phyloP scores from a whole-genome alignment of 148 eudicot species.

The Chenopodium album region DNA sequence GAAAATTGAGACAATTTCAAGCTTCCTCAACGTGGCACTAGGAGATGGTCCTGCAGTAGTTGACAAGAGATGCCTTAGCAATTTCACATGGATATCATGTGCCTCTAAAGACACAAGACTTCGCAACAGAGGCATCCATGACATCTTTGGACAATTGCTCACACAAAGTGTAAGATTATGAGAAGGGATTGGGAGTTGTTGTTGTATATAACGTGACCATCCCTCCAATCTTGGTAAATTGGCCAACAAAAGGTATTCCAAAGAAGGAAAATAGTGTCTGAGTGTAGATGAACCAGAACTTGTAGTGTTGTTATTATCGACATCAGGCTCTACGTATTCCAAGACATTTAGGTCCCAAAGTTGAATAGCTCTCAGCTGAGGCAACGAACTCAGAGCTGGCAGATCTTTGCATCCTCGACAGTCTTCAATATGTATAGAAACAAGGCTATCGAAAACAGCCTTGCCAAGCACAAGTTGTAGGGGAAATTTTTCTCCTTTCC shows the following conservation, averaged over 20 bases:
- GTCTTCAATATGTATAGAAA: background rate
- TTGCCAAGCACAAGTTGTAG: no score
- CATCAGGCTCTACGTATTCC: background rate
- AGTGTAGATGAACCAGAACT: no score
- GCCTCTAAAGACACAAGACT: background rate
- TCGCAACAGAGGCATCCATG: background rate
- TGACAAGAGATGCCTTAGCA: background rate
- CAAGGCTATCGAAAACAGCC: background rate
- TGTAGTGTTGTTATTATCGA: no score
- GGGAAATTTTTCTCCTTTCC: background rate
- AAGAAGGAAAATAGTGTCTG: conserved; percentile 2
- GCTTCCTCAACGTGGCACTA: background rate
- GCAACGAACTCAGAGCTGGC: background rate
- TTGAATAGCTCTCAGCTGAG: conserved; percentile 5
- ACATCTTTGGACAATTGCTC: background rate
- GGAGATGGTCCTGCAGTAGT: background rate
- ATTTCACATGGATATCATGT: background rate
- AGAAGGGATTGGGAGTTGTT: background rate
- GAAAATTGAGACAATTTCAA: background rate
- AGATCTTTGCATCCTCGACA: background rate
- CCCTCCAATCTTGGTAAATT: conserved; percentile 1
- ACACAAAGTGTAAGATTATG: background rate
- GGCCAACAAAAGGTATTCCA: conserved; percentile 2
- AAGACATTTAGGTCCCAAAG: conserved; percentile 1
- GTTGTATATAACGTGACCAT: background rate